A percentile compares a stretch with the other conserved stretches of the same genome.
Conservation (phyloP, 441 rosid species). For the Eutrema salsugineum region DNA sequence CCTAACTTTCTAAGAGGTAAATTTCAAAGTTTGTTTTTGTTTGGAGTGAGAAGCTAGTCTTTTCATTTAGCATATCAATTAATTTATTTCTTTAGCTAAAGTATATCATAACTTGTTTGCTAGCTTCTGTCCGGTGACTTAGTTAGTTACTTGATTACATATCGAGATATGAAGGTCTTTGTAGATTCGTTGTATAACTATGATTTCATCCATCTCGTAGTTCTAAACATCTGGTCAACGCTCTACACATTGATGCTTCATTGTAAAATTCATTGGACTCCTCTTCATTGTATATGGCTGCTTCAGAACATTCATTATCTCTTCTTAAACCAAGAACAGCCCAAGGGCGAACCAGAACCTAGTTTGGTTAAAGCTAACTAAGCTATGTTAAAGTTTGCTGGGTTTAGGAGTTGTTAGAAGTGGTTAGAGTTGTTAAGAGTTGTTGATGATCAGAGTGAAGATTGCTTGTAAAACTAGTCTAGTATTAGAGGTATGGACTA, state of each 20-base stretch:
- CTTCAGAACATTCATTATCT: conserved; percentile 35
- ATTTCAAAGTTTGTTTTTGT: not conserved
- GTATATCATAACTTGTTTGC: not conserved
- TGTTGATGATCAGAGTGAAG: no score
- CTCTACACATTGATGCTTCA: conserved; percentile 23
- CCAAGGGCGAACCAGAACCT: no score
- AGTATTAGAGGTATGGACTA: no score
- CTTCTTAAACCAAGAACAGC: conserved; percentile 41
- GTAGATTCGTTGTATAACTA: not conserved
- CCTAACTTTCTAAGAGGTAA: not conserved
- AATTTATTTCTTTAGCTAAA: not conserved
- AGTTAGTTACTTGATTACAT: conserved; percentile 41
- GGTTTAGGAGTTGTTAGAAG: no score
- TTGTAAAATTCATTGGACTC: conserved; percentile 32
- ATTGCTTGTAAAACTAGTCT: no score
- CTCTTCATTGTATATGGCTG: conserved; percentile 36
- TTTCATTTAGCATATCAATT: not conserved
- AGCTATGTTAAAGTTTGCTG: no score
- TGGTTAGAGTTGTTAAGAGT: no score
- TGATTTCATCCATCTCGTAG: conserved; percentile 32
- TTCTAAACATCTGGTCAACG: not conserved
- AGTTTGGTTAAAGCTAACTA: no score
- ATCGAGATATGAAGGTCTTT: conserved; percentile 46
- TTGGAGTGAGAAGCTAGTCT: not conserved
- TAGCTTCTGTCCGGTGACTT: not conserved